Evolutionary conservation across 176 grass and related monocot genomes (phyloP), one percentile per base, ranked within the genome.

Genomic region (Aegilops sharonensis): DNA sequence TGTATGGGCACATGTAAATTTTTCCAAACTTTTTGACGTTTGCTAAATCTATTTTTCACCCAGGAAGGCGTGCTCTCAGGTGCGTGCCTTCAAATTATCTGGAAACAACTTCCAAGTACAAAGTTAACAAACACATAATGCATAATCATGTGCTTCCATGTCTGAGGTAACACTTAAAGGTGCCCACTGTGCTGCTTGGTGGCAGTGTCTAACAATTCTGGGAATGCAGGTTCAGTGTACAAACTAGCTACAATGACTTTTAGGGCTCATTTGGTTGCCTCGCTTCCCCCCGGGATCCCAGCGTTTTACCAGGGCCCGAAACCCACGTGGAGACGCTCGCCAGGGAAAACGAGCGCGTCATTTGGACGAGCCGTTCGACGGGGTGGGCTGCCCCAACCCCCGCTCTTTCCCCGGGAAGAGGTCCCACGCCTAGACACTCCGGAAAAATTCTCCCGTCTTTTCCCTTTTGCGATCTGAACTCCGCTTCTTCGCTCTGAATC

Each of bases 131-230:
- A 81, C 20, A 8, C 4, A 15, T 73, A 60, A 35, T 54, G 9
- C 61, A 56, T 8, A 87, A 87, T 64, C 77, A 64, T 50, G 56
- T 63, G 63, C 9, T 21, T 75, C 52, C 42, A 81, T 39, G 71
- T 45, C 59, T 81, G 31, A 36, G 78, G 1, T 61, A 87, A 59
- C 7, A n/a, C 40, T 63, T 56, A 34, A 17, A 40, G 24, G 54
- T 64, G 36, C 23, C 37, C 37, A 81, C 32, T 15, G 14, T 76
- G 31, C 20, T 48, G 40, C 42, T 81, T 34, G 36, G 68, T 48
- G 37, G 85, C 40, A 64, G 20, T 29, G 14, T 45, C 32, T 71
- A 47, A 63, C 42, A n/a, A 47, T 72, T 81, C 61, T 75, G 11
- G 8, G 37, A 14, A 18, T 76, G 23, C 71, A 48, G 47, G 54